Base-by-base conservation (phyloP, 73 alveolate species). In the Urostyla sp. region DNA sequence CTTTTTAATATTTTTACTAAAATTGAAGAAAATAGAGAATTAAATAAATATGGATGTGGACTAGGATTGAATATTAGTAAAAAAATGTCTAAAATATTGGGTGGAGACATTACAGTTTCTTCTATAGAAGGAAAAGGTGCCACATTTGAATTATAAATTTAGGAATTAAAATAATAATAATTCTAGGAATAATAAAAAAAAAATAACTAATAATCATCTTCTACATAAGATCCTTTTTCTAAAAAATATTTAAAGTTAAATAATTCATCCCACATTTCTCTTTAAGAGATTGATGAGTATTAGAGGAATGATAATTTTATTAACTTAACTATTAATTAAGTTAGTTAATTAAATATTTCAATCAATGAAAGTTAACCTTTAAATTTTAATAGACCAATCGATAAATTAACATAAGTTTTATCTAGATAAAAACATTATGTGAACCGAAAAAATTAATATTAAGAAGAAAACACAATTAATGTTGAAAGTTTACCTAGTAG, bases 1-100 rank as follows among this genome's bases (percentile, higher is more conserved):
- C 63, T 66, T 8, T 66, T 66, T 46, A 36, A 11, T 3, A 27
- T 46, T 20, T 66, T 40, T 66, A 44, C 67, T 13, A 66, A 44
- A 66, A 13, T 66, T 15, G 4, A 15, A 23, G 18, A 27, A 8
- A 40, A 36, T 23, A 7, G 66, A 31, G 49, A 37, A 24, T 27
- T 66, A 4, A 66, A 66, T 24, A 66, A 26, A 27, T 60, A 66
- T 11, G 80, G 80, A 7, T 60, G 37, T 10, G 80, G 80, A 20
- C 23, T 66, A 11, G 80, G 80, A 1, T 55, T 75, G n/a, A 26
- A 40, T n/a, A 75, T 75, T 38, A 38, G 78, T 32, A 75, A 75
- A 40, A 27, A 53, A 5, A 30, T 72, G 3, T 27, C 60, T n/a
- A 34, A 53, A 16, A 34, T 31, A 15, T 58, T 43, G 5, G 87